Conservation (phyloP, 805 yeast genomes). For the Suhomyces emberorum region DNA sequence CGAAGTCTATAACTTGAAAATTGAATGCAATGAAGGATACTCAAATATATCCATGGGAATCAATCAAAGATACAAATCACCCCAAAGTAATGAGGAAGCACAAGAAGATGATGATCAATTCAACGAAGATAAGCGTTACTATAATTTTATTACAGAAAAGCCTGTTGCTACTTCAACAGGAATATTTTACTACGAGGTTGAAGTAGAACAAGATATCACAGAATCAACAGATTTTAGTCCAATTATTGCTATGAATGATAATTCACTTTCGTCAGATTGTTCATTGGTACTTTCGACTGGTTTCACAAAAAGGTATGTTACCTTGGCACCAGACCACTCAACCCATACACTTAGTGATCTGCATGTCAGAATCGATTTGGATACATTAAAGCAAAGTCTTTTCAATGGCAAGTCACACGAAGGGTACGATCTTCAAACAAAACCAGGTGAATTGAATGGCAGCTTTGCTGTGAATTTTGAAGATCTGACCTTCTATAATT, state of each 20-base stretch:
- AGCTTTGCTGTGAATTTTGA: conserved; percentile 41
- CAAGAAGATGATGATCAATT: conserved; percentile 4
- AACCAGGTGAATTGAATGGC: conserved; percentile 41
- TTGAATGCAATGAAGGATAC: conserved; percentile 26
- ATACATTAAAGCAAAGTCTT: conserved; percentile 6
- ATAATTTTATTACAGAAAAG: conserved; percentile 38
- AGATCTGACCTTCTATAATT: conserved; percentile 37
- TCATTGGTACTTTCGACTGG: conserved; percentile 35
- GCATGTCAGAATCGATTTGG: background rate
- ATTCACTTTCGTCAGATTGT: conserved; percentile 30
- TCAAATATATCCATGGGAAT: conserved; percentile 24
- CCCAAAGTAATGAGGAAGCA: background rate
- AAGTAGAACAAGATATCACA: conserved; percentile 33
- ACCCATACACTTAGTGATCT: background rate
- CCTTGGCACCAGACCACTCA: background rate
- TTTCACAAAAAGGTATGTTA: conserved; percentile 26
- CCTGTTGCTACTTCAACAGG: conserved; percentile 33
- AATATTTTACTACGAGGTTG: conserved; percentile 40
- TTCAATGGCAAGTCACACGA: background rate
- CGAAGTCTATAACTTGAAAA: conserved; percentile 21
- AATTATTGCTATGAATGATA: conserved; percentile 31
- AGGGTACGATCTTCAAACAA: conserved; percentile 8
- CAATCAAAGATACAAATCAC: background rate
- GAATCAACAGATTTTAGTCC: conserved; percentile 30
- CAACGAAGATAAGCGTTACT: no score